phyloP scores from a whole-genome alignment of 108 stramenopile species.

The Nitzschia palea region DNA sequence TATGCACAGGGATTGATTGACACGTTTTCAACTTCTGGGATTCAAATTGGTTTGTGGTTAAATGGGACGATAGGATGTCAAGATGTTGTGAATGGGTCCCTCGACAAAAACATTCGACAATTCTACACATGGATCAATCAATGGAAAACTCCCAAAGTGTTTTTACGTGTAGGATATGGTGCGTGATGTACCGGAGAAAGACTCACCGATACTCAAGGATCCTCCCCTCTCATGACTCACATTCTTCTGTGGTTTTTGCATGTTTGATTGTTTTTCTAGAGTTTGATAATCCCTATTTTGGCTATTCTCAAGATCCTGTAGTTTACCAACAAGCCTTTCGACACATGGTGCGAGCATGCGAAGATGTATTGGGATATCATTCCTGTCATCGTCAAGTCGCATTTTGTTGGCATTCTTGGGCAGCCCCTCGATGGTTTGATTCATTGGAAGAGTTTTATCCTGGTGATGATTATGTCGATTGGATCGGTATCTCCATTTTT shows the following conservation, averaged over 20 bases:
- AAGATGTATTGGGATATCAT: slow-evolving; percentile 24
- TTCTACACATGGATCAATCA: slow-evolving; percentile 32
- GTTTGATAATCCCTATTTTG: slow-evolving; percentile 83
- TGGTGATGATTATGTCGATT: slow-evolving; percentile 76
- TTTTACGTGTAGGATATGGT: slow-evolving; percentile 78
- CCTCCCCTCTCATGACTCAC: too few relatives aligned
- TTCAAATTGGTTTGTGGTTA: slow-evolving; percentile 85
- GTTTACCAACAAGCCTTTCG: slow-evolving; percentile 62
- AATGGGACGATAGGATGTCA: slow-evolving; percentile 73
- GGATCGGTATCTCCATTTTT: slow-evolving; percentile 83
- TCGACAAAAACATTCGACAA: slow-evolving; percentile 53
- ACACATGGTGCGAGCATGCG: slow-evolving; percentile 52
- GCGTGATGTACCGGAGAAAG: neutral
- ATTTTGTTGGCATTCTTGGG: slow-evolving; percentile 91
- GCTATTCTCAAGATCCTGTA: slow-evolving; percentile 57
- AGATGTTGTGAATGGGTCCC: slow-evolving; percentile 51
- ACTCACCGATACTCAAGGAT: too few relatives aligned
- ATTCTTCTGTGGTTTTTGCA: too few relatives aligned
- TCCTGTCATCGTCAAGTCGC: slow-evolving; percentile 39
- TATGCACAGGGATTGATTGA: slow-evolving; percentile 49
- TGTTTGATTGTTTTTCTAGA: slow-evolving; percentile 18
- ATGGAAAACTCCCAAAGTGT: slow-evolving; percentile 46
- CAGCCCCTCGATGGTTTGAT: slow-evolving; percentile 49
- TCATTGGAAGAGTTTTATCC: slow-evolving; percentile 67
- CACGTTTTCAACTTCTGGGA: slow-evolving; percentile 29